These are phyloP conservation scores for Echeveria elegans DNA, from an alignment of 164 flowering plant species.

Conservation along the genomic window DNA sequence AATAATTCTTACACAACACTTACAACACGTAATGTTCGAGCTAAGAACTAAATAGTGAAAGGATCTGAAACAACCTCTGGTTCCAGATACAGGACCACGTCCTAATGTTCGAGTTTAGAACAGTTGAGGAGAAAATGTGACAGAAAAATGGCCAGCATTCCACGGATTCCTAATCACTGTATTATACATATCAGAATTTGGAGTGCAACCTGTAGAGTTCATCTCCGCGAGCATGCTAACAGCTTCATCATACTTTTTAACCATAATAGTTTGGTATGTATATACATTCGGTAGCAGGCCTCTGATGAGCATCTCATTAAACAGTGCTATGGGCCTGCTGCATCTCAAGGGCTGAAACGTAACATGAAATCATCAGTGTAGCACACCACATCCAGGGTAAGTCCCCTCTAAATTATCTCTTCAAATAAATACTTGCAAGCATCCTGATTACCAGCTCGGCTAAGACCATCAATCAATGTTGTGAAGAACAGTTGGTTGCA, in stretches of 20 bases:
- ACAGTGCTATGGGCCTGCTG: constrained; percentile 59
- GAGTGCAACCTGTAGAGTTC: constrained; percentile 74
- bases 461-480: constrained; percentile 78
- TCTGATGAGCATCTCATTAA: constrained; percentile 54
- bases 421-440: constrained; percentile 73
- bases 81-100: no score
- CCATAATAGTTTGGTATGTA: constrained; percentile 73
- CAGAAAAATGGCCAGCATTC: constrained; percentile 58
- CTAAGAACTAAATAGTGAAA: no score
- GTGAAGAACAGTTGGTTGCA: constrained; percentile 63
- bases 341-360: constrained; percentile 49
- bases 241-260: constrained; percentile 63
- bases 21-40: no score
- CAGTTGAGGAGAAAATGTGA: constrained; percentile 26
- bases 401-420: constrained; percentile 59
- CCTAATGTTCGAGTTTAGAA: constrained; percentile 20
- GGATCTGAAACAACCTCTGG: no score
- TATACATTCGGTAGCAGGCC: constrained; percentile 84
- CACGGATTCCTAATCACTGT: constrained; percentile 56
- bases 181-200: constrained; percentile 72
- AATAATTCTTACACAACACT: no score
- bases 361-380: constrained; percentile 80
- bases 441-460: constrained; percentile 79
- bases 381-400: constrained; percentile 73
- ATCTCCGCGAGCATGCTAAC: constrained; percentile 61